phyloP scores from a whole-genome alignment of 306 rosid species.

The Cicer cuneatum region DNA sequence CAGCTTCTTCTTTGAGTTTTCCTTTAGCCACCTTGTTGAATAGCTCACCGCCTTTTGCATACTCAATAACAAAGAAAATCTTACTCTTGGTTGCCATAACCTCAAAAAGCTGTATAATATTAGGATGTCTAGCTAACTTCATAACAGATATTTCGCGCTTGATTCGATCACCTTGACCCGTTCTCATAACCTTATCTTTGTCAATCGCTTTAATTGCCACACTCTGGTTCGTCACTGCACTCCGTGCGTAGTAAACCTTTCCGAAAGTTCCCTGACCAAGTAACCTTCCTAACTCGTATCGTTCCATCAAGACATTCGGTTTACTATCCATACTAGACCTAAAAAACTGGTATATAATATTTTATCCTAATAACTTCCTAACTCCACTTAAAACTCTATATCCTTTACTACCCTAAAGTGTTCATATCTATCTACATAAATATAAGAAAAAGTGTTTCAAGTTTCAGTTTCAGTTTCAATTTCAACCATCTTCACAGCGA shows the following conservation, averaged over 20 bases:
- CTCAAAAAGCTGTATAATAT: conserved; percentile 75
- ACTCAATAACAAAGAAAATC: conserved; percentile 86
- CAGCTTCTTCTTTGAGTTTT: conserved; percentile 73
- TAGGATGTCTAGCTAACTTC: conserved; percentile 82
- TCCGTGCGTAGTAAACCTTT: conserved; percentile 84
- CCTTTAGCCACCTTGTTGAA: conserved; percentile 81
- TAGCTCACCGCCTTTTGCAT: conserved; percentile 92
- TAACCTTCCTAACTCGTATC: conserved; percentile 77
- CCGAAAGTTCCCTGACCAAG: conserved; percentile 89
- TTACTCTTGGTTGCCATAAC: conserved; percentile 90
- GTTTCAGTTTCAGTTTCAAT: background rate
- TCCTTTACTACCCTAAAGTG: conserved; percentile 28
- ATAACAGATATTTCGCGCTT: conserved; percentile 77
- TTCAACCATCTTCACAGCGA: conserved; percentile 71
- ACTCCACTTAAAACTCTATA: conserved; percentile 36
- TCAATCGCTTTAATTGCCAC: conserved; percentile 83
- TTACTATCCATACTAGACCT: conserved; percentile 65
- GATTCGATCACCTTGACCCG: conserved; percentile 64
- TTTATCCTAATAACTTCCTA: conserved; percentile 28
- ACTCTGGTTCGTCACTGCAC: conserved; percentile 64
- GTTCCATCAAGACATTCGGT: conserved; percentile 58
- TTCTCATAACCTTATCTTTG: conserved; percentile 69
- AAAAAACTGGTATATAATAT: conserved; percentile 27
- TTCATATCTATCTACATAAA: conserved; percentile 46
- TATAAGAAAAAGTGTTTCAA: background rate